A percentile compares a stretch with the other conserved stretches of the same genome.
phyloP scores from a whole-genome alignment of 1,139 yeast genomes.

The Yamadazyma triangularis region DNA sequence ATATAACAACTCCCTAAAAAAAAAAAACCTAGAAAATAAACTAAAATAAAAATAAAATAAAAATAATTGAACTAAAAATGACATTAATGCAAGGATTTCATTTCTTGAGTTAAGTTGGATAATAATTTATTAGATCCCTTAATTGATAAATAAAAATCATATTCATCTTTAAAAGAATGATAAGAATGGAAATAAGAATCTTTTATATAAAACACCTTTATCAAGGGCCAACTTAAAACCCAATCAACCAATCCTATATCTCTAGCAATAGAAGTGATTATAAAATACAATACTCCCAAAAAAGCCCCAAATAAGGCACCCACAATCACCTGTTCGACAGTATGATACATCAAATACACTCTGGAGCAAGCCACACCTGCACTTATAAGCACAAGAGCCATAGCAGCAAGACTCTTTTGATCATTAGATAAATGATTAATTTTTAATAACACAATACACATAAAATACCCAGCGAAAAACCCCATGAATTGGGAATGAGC shows the following conservation, averaged over 20 bases:
- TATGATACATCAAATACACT: constrained; percentile 75
- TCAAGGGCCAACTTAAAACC: constrained; percentile 47
- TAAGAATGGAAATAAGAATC: constrained; percentile 51
- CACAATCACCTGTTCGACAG: constrained; percentile 64
- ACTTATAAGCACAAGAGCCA: constrained; percentile 25
- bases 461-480: constrained; percentile 64
- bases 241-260: constrained; percentile 60
- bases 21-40: no score
- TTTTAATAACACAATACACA: constrained; percentile 35
- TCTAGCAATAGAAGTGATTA: constrained; percentile 47
- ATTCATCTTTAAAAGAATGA: constrained; percentile 37
- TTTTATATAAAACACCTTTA: constrained; percentile 46
- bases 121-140: constrained; percentile 6
- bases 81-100: no score
- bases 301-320: constrained; percentile 64
- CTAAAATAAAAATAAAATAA: no score
- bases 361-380: constrained; percentile 66
- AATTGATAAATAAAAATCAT: constrained; percentile 14
- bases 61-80: no score
- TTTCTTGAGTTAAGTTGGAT: constrained; percentile 3
- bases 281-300: constrained; percentile 57
- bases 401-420: constrained; percentile 21
- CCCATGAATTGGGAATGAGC: constrained; percentile 98
- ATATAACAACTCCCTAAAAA: no score
- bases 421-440: constrained; percentile 17